phyloP scores from a whole-genome alignment of 768 basidiomycete species.

The Naganishia antarctica region DNA sequence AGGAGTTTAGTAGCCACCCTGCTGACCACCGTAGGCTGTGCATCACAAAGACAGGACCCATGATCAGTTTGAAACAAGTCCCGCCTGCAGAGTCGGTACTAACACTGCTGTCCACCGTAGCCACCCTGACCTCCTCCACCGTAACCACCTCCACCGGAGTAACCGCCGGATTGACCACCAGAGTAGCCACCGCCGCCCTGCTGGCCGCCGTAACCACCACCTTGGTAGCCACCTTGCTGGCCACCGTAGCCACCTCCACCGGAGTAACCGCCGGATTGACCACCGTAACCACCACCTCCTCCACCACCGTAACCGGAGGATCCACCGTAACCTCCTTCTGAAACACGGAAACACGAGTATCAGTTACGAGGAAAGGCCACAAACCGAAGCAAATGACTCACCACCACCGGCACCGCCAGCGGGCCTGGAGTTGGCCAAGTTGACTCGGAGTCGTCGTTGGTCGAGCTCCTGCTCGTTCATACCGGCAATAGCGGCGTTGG shows the following conservation, averaged over 20 bases:
- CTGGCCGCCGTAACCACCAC: neutral
- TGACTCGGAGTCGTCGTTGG: slow-evolving; percentile 80
- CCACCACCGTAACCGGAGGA: slow-evolving; percentile 33
- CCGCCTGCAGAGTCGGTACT: too few relatives aligned
- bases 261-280: slow-evolving; percentile 21
- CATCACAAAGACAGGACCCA: too few relatives aligned
- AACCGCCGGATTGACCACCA: slow-evolving; percentile 23
- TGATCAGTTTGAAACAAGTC: too few relatives aligned
- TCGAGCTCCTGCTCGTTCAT: slow-evolving; percentile 91
- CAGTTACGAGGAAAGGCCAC: neutral
- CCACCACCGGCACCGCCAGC: slow-evolving; percentile 32
- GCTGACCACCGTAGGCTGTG: too few relatives aligned
- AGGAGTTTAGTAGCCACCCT: slow-evolving; percentile 12
- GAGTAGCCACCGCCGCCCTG: slow-evolving; percentile 37
- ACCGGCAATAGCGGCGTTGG: slow-evolving; percentile 66
- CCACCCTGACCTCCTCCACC: slow-evolving; percentile 11
- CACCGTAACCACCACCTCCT: slow-evolving; percentile 35
- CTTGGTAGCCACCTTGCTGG: neutral
- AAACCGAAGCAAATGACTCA: slow-evolving; percentile 17
- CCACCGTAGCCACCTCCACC: slow-evolving; percentile 9
- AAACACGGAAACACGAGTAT: slow-evolving; percentile 19
- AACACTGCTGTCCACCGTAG: slow-evolving; percentile 23
- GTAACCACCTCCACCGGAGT: slow-evolving; percentile 16
- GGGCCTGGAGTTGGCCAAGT: slow-evolving; percentile 55
- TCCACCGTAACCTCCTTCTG: slow-evolving; percentile 28